Conservation (phyloP, 1,284 basidiomycete genomes). For the Pseudozyma hubeiensis region DNA sequence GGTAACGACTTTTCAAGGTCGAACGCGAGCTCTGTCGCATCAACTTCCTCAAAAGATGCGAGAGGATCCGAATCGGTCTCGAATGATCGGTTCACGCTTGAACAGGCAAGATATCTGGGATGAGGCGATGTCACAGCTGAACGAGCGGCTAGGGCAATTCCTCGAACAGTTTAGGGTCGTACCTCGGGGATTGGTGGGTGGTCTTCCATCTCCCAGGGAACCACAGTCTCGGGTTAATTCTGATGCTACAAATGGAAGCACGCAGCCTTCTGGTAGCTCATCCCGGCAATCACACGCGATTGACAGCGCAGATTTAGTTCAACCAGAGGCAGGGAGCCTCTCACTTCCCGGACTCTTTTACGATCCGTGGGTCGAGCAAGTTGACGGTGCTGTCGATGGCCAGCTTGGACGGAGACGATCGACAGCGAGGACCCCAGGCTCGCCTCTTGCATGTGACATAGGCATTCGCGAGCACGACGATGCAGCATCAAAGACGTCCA, state of each 20-base stretch:
- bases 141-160: not conserved
- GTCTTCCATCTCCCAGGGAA: no score
- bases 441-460: not conserved
- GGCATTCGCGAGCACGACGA: not conserved
- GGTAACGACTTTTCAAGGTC: conserved; percentile 20
- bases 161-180: no score
- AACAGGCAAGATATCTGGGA: conserved; percentile 19
- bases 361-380: conserved; percentile 25
- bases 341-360: conserved; percentile 29
- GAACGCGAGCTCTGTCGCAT: conserved; percentile 13
- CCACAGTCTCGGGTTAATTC: no score
- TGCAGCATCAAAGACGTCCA: no score
- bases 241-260: no score
- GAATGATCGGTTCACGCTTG: no score
- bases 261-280: no score
- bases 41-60: conserved; percentile 5
- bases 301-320: not conserved
- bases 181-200: no score
- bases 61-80: not conserved
- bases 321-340: conserved; percentile 2
- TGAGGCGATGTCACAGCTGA: conserved; percentile 19
- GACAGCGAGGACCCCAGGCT: no score
- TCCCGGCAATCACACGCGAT: no score
- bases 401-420: conserved; percentile 27
- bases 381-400: conserved; percentile 22